Percentiles rank a stretch among this genome's conserved stretches.
phyloP scores from a whole-genome alignment of 352 stramenopile genomes.

The Pythium sp. region DNA sequence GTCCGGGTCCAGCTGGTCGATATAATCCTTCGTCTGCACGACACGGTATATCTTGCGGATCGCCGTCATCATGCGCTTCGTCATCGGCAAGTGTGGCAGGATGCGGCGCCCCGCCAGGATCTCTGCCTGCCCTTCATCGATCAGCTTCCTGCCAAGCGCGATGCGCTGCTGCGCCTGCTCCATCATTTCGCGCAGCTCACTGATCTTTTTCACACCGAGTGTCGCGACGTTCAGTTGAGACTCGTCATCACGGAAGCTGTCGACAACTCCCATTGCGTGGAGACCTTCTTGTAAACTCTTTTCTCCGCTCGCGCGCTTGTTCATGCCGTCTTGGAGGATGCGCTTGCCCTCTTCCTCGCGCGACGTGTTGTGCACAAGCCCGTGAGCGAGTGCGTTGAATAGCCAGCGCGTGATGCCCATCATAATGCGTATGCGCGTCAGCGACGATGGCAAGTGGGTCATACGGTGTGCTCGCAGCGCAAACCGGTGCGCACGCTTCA shows the following conservation, averaged over 20 bases:
- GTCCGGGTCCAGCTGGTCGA: constrained; percentile 60
- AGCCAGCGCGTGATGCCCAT: constrained; percentile 67
- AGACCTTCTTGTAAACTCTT: constrained; percentile 45
- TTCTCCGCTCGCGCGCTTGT: constrained; percentile 49
- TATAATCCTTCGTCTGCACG: constrained; percentile 70
- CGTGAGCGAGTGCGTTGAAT: constrained; percentile 64
- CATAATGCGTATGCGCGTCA: constrained; percentile 46
- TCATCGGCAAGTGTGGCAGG: constrained; percentile 53
- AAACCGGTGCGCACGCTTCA: constrained; percentile 62
- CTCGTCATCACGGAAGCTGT: constrained; percentile 44
- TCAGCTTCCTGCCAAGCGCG: constrained; percentile 25
- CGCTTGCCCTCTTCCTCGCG: constrained; percentile 64
- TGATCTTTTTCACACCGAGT: constrained; percentile 55
- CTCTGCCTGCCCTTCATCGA: constrained; percentile 38
- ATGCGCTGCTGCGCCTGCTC: constrained; percentile 41
- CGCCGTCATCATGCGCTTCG: constrained; percentile 50
- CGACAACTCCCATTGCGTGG: constrained; percentile 33
- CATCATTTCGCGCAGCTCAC: constrained; percentile 51
- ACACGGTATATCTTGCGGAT: constrained; percentile 57
- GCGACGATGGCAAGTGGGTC: constrained; percentile 23
- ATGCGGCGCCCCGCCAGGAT: constrained; percentile 42
- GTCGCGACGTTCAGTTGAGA: constrained; percentile 51
- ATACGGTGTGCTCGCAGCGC: constrained; percentile 46
- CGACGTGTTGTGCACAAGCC: constrained; percentile 56
- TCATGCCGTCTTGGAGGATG: constrained; percentile 59